Conservation (phyloP, 495 filamentous ascomycete species). For the Usnea hakonensis region DNA sequence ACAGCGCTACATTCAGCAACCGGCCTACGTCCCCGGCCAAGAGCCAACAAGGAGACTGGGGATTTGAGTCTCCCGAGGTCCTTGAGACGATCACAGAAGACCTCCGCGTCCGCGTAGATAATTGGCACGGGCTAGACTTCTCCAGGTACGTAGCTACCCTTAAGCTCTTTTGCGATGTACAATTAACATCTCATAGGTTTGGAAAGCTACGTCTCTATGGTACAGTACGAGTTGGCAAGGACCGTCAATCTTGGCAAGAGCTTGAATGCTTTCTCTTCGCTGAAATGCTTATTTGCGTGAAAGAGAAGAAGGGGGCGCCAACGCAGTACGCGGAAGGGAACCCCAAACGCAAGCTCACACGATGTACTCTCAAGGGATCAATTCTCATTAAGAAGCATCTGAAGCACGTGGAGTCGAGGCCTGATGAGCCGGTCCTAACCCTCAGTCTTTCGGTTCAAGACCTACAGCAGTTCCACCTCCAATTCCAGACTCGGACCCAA, state of each 20-base stretch:
- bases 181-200: constrained; percentile 50
- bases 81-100: constrained; percentile 82
- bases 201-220: constrained; percentile 90
- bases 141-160: constrained; percentile 48
- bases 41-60: constrained; percentile 25
- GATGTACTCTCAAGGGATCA: constrained; percentile 91
- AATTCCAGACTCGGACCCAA: constrained; percentile 77
- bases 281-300: constrained; percentile 99
- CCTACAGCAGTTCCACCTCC: constrained; percentile 92
- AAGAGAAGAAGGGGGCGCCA: constrained; percentile 74
- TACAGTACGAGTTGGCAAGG: constrained; percentile 89
- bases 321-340: constrained; percentile 49
- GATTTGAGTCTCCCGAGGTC: constrained; percentile 52
- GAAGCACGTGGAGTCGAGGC: constrained; percentile 70
- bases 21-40: constrained; percentile 24
- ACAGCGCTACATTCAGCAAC: constrained; percentile 38
- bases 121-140: constrained; percentile 99
- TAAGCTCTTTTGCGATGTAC: not conserved
- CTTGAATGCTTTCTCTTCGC: constrained; percentile 94
- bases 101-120: constrained; percentile 78
- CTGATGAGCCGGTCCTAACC: constrained; percentile 78
- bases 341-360: constrained; percentile 53
- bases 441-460: constrained; percentile 88
- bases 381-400: constrained; percentile 98
- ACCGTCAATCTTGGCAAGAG: constrained; percentile 96